A percentile compares a stretch with the other conserved stretches of the same genome.
Conservation (phyloP, 805 yeast genomes). For the Candida suzukii region DNA sequence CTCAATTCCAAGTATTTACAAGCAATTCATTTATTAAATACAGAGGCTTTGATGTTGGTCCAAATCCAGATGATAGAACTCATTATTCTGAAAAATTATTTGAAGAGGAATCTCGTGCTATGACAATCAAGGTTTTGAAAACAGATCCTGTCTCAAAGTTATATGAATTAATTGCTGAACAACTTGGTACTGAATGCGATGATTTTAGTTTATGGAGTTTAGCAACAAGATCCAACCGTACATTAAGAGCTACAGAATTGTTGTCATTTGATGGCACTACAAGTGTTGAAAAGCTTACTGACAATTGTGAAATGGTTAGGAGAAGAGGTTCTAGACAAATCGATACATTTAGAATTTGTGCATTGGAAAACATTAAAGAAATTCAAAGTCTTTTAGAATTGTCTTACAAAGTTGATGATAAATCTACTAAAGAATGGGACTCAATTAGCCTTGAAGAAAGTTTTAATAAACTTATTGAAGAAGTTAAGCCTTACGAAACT, state of each 20-base stretch:
- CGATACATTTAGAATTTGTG: constrained; percentile 28
- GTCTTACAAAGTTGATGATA: background rate
- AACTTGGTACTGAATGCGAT: constrained; percentile 22
- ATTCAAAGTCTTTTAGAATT: background rate
- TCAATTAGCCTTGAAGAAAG: background rate
- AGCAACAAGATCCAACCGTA: constrained; percentile 61
- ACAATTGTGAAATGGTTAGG: constrained; percentile 13
- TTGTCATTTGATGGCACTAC: constrained; percentile 30
- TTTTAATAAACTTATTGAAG: background rate
- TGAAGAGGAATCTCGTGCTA: constrained; percentile 41
- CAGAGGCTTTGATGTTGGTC: constrained; percentile 71
- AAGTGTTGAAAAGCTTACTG: constrained; percentile 35
- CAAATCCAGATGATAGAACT: constrained; percentile 42
- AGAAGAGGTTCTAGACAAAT: constrained; percentile 37
- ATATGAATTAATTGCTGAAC: constrained; percentile 39
- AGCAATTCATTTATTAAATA: constrained; percentile 46
- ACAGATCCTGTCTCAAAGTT: constrained; percentile 46
- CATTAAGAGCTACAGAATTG: constrained; percentile 53
- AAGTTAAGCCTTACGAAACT: background rate
- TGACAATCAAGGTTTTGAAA: constrained; percentile 45
- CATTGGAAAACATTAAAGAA: background rate
- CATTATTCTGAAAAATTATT: constrained; percentile 44
- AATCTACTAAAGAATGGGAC: background rate
- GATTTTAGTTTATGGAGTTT: constrained; percentile 56
- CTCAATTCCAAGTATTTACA: constrained; percentile 51